Evolutionary conservation across 2,329 filamentous ascomycete genomes (phyloP), one percentile per base, ranked within the genome.

Genomic region (Plenodomus tracheiphilus): DNA sequence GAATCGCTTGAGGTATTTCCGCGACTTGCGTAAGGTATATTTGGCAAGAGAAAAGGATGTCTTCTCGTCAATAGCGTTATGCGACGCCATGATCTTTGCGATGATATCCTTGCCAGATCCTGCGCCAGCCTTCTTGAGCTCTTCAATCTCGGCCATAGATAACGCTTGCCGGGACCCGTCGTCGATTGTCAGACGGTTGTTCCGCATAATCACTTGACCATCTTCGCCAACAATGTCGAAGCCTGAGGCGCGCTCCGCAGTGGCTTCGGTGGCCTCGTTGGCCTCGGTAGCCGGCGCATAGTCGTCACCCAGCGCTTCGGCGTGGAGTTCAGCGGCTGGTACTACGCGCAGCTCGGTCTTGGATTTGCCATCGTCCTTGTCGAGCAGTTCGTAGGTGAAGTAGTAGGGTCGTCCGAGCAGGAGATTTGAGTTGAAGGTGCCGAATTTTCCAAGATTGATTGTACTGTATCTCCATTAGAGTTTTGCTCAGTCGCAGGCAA

Each of bases 1-100:
- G 66, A 99, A 97, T 11, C 91, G 81, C 63, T 88, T 86, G 56
- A 97, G 82, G 70, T 96, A 97, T 74, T 99, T 99, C 69, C 87
- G 92, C 56, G 89, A 88, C 77, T 99, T 99, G 39, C 96, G 81
- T 16, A 97, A 78, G 65, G 94, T 96, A 74, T 99, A 99, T 73
- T 99, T 99, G 37, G 93, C 92, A 49, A 97, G 78, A 2, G 91
- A 95, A 66, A 95, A 99, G 0, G 85, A 81, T 0, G 94, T 97
- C 79, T 99, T 99, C 75, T 97, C 88, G 59, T 96, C 91, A 37
- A 99, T 81, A 1, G 87, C 89, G 16, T 89, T 86, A 72, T 99
- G 94, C 37, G 91, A 94, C 22, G 91, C 81, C 73, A 99, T 83
- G 20, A 99, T 85, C 74, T 92, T 96, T n/a, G 89, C 87, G 56